Base-by-base conservation (phyloP, 148 eudicot species). In the Linanthus parryae region DNA sequence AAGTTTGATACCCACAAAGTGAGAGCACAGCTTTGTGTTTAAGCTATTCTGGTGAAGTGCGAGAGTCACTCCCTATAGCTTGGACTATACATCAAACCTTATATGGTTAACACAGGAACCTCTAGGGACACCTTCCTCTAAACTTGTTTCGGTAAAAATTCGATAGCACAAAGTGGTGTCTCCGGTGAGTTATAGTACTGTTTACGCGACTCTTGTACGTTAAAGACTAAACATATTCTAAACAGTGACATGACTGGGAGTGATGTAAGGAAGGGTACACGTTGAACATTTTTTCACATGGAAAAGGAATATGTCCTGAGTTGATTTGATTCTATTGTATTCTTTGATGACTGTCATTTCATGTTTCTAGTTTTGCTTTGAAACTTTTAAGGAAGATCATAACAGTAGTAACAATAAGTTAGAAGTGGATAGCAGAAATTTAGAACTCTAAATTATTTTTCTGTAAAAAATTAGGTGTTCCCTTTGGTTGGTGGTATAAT, bases 211-310 rank as follows among this genome's bases (percentile, higher is more conserved):
- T 31, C 2, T 39, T 39, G 16, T 39, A 39, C 19, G 18, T n/a
- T 1, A 28, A 28, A 27, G 52, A 48, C 28, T 20, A 28, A 26
- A 48, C 52, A 48, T 27, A 48, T 48, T 27, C 52, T 14, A 3
- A 28, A 15, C 52, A 48, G 10, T 29, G 52, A 48, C 12, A 22
- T 6, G 27, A 44, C 5, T 22, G 29, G 3, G 24, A 23, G 29
- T 21, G 1, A n/a, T n/a, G 15, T 44, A 44, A 44, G 28, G 28
- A 44, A 2, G 29, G 0, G 28, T 43, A 20, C 51, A 19, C 14
- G 8, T 1, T 38, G 47, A 43, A 39, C 44, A 3, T 14, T 4
- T 39, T 39, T 19, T 39, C 44, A 34, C 20, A 39, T 39, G 44
- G 44, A 7, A n/a, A 31, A 31, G 35, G 19, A 8, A n/a, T n/a